Percentiles rank a stretch among this genome's conserved stretches.
These are phyloP conservation scores for Phytophthora quininea DNA, from an alignment of 352 stramenopile species.

Conservation along the genomic window DNA sequence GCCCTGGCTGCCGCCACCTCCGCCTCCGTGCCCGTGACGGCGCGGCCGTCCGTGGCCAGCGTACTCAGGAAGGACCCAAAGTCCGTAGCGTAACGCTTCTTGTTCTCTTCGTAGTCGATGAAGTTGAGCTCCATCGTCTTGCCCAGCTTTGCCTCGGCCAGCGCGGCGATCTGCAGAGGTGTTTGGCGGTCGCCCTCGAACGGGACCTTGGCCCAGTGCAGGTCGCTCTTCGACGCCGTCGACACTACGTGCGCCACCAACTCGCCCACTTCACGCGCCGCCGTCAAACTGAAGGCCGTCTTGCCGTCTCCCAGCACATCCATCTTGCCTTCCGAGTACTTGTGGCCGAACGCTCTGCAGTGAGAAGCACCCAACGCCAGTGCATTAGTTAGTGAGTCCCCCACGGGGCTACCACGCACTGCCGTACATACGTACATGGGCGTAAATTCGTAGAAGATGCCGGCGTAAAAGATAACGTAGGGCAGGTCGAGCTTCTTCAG, in stretches of 20 bases:
- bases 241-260: conserved; percentile 15
- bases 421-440: neutral
- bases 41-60: conserved; percentile 14
- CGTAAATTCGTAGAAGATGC: conserved; percentile 3
- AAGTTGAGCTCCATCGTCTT: conserved; percentile 20
- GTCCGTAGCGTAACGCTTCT: conserved; percentile 12
- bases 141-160: conserved; percentile 14
- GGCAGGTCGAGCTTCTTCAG: conserved; percentile 15
- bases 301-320: conserved; percentile 4
- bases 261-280: neutral
- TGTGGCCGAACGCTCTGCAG: neutral
- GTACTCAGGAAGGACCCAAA: conserved; percentile 12
- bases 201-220: conserved; percentile 10
- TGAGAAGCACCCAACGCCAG: too few species aligned
- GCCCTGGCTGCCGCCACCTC: conserved; percentile 7
- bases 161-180: conserved; percentile 4
- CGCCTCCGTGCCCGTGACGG: conserved; percentile 1
- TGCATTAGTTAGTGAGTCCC: too few species aligned
- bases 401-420: too few species aligned
- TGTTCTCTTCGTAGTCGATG: conserved; percentile 18
- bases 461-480: conserved; percentile 16
- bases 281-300: conserved; percentile 6
- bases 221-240: conserved; percentile 3
- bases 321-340: conserved; percentile 2
- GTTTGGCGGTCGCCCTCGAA: conserved; percentile 13